phyloP scores from a whole-genome alignment of 2,329 filamentous ascomycete genomes.

The Microascus cirrosus region DNA sequence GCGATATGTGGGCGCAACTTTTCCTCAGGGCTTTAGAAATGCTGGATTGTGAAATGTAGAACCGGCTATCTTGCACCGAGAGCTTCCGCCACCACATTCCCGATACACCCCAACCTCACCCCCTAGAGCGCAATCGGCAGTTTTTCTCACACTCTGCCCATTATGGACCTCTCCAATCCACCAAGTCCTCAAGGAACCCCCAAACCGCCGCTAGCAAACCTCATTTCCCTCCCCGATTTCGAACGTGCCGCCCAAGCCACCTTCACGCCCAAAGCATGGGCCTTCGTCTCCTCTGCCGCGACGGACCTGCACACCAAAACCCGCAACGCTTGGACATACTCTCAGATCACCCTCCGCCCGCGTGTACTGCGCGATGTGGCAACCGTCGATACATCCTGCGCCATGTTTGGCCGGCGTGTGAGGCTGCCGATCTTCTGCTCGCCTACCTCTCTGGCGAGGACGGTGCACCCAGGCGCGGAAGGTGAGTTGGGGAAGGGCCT shows the following conservation, averaged over 20 bases:
- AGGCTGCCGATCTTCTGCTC: slow-evolving; percentile 51
- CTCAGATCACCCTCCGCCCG: slow-evolving; percentile 46
- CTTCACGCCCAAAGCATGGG: slow-evolving; percentile 54
- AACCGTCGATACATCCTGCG: slow-evolving; percentile 33
- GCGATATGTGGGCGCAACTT: neutral
- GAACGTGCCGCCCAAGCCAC: slow-evolving; percentile 41
- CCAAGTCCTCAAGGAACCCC: neutral
- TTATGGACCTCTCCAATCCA: neutral
- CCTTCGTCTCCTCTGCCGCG: slow-evolving; percentile 56
- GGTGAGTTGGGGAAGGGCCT: slow-evolving; percentile 43
- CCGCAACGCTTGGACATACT: slow-evolving; percentile 43
- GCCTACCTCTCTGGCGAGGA: slow-evolving; percentile 51
- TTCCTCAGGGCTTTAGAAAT: neutral
- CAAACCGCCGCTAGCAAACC: neutral
- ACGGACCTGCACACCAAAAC: slow-evolving; percentile 47
- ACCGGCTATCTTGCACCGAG: too few relatives aligned
- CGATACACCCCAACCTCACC: neutral
- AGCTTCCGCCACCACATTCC: neutral
- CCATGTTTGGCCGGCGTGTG: slow-evolving; percentile 40
- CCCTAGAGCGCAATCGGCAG: too few relatives aligned
- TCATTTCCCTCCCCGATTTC: slow-evolving; percentile 42
- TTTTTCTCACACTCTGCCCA: too few relatives aligned
- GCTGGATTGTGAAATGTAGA: too few relatives aligned
- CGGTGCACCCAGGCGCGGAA: slow-evolving; percentile 56
- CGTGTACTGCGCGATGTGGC: slow-evolving; percentile 46